Evolutionary conservation across 2,329 filamentous ascomycete genomes (phyloP).

Genomic region (Gaeumannomyces tritici): DNA sequence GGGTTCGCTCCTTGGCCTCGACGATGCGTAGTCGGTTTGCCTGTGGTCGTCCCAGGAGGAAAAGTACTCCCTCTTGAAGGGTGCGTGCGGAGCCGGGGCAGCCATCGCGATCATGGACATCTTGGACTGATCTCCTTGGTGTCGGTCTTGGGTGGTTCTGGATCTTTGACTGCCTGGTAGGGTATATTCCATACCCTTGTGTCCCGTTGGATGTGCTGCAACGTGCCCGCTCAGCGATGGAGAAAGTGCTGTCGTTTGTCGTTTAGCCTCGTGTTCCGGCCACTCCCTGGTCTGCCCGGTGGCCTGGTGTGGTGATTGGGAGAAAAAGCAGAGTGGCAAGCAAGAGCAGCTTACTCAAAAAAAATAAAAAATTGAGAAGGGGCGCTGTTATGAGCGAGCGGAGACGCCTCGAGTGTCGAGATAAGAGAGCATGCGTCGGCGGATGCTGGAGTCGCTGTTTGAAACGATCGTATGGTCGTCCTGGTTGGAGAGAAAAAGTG

Average conservation of each 20-base stretch:
- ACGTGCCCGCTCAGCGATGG: slow-evolving; percentile 2
- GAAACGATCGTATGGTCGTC: too few relatives aligned
- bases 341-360: neutral
- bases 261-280: neutral
- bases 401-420: too few relatives aligned
- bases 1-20: slow-evolving; percentile 25
- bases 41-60: slow-evolving; percentile 26
- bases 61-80: slow-evolving; percentile 26
- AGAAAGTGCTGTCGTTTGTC: neutral
- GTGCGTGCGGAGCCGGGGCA: slow-evolving; percentile 27
- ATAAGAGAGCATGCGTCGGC: too few relatives aligned
- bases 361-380: neutral
- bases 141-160: slow-evolving; percentile 16
- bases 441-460: too few relatives aligned
- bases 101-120: slow-evolving; percentile 43
- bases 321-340: neutral
- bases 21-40: slow-evolving; percentile 20
- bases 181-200: slow-evolving; percentile 31
- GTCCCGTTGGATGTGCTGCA: neutral
- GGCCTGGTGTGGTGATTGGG: neutral
- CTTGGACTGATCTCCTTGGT: slow-evolving; percentile 19
- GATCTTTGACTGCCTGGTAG: slow-evolving; percentile 19
- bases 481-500: too few relatives aligned
- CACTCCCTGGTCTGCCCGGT: neutral
- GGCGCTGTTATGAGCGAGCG: neutral